Base-by-base conservation (phyloP, 2,329 filamentous ascomycete genomes). In the Plenodomus biglobosus region DNA sequence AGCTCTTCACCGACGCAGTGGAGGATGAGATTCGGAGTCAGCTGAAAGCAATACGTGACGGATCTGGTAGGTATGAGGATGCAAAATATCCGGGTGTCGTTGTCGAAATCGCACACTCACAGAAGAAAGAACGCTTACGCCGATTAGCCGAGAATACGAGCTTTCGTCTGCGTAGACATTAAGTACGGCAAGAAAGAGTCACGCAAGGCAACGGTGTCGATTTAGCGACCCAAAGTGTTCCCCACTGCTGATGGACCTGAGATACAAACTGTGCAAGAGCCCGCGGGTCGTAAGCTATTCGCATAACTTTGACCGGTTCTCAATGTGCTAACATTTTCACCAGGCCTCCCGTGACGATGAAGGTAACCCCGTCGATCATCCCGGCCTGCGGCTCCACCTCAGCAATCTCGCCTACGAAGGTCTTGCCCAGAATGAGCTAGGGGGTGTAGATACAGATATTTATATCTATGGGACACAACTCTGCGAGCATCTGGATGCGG, bases 281-380 rank as follows among this genome's bases (percentile, higher is more conserved):
- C 47, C 27, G 32, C 27, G 20, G n/a, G n/a, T n/a, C 34, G 50
- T 38, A 30, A 50, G 46, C 50, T 55, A 50, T 36, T 32, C 19
- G 8, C 38, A 30, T 38, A 38, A 30, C n/a, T 37, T 11, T 38
- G 22, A 41, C 21, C 10, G 20, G 8, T 38, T 35, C n/a, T 27
- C 40, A 27, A 39, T 40, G 27, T 40, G 19, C 50, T 56, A 22
- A 53, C 27, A 42, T 55, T 48, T 24, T 18, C 27, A 22, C 20
- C 47, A 61, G 62, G 48, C 52, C 35, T 65, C 68, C 50, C 65
- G 66, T 34, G 51, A 66, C 30, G 44, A 54, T 2, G 5, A 59
- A 38, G 58, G 58, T 27, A 53, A 57, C 38, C 41, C 51, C 30
- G 43, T 45, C n/a, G 22, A 53, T 37, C 39, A 53, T 44, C 38